Conservation (phyloP, 2,329 filamentous ascomycete species). For the Dothistroma septosporum region DNA sequence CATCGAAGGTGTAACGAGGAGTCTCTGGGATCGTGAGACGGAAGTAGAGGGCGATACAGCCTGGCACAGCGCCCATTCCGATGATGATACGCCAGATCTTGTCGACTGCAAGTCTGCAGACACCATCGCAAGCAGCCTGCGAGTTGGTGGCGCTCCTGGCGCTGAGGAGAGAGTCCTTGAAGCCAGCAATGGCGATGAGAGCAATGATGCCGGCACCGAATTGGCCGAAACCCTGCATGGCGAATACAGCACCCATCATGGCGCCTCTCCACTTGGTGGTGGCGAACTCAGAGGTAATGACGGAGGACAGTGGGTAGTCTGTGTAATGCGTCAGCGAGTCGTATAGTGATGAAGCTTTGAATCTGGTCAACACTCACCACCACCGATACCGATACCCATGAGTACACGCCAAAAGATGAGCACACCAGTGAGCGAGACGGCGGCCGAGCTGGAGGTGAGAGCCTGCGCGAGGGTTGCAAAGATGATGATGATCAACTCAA, state of each 20-base stretch:
- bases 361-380: constrained; percentile 34
- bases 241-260: constrained; percentile 83
- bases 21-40: constrained; percentile 84
- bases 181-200: constrained; percentile 54
- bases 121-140: constrained; percentile 55
- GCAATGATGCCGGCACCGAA: constrained; percentile 71
- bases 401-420: constrained; percentile 79
- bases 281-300: constrained; percentile 84
- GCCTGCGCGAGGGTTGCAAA: constrained; percentile 71
- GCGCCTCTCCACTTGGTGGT: constrained; percentile 80
- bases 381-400: constrained; percentile 75
- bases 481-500: constrained; percentile 77
- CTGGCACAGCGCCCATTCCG: constrained; percentile 75
- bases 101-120: constrained; percentile 68
- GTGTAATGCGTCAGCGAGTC: constrained; percentile 2
- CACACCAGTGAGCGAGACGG: constrained; percentile 59
- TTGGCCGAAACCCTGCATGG: constrained; percentile 83
- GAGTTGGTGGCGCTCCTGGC: constrained; percentile 37
- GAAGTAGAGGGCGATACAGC: constrained; percentile 78
- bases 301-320: constrained; percentile 76
- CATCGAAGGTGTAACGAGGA: constrained; percentile 81
- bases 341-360: background rate
- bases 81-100: constrained; percentile 85
- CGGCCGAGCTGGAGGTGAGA: constrained; percentile 59
- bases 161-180: constrained; percentile 35